Evolutionary conservation across 805 yeast species (phyloP), one percentile per base, ranked within the genome.

Genomic region (Kodamaea neixiangensis): DNA sequence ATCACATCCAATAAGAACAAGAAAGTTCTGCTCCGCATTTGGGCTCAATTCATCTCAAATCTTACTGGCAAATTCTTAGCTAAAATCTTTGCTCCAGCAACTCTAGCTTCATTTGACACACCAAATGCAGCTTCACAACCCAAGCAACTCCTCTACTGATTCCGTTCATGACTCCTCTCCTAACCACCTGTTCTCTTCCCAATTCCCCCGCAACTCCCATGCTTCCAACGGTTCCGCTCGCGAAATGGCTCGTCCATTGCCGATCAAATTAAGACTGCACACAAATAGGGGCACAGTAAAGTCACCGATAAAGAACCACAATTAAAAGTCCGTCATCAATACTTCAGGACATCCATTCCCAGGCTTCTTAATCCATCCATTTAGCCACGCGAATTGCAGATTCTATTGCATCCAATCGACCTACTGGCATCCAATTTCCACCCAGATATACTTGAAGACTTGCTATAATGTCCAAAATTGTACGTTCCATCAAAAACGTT

Each of bases 401-500:
- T 19, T 37, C 21, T 13, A 11, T 6, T 2, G 7, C 41, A 10
- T 37, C 21, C 20, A 17, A 37, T 37, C 38, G 11, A 7, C 41
- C 21, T 15, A 15, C n/a, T 37, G 19, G 7, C 41, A 15, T 14
- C 13, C 19, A 11, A 17, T 14, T 37, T 15, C 21, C n/a, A 37
- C 19, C 5, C 21, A 17, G 20, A 37, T 2, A 11, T 15, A 3
- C 21, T 14, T 15, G n/a, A 9, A 18, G n/a, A 34, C 47, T 2
- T 25, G 13, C 31, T n/a, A 47, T 46, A n/a, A 88, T 88, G 96
- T 86, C 93, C 10, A 88, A 87, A 62, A 75, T 91, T 55, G 83
- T 89, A 46, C 88, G 97, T 65, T 82, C 89, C 35, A 84, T 91
- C 64, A 92, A 90, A 69, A 93, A 93, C 65, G 92, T 87, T 20